phyloP scores from a whole-genome alignment of 2,329 filamentous ascomycete species.

The Fusarium concolor region DNA sequence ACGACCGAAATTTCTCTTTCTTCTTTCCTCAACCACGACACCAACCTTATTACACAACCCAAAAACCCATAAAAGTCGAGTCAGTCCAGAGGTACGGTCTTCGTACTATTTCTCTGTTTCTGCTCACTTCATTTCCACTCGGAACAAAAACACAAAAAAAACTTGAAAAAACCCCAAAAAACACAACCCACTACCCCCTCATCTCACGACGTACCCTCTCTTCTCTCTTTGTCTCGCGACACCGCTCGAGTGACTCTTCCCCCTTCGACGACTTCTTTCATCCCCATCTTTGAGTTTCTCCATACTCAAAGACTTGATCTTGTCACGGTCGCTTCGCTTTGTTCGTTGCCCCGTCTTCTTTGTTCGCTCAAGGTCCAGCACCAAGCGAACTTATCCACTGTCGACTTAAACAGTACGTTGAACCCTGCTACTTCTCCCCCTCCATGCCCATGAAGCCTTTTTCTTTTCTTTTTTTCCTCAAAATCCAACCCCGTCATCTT shows the following conservation, averaged over 20 bases:
- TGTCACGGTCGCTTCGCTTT: constrained; percentile 44
- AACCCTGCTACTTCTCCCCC: constrained; percentile 17
- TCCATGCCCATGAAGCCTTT: constrained; percentile 21
- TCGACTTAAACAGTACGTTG: constrained; percentile 39
- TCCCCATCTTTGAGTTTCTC: constrained; percentile 41
- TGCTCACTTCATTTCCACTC: constrained; percentile 63
- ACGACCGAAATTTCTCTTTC: constrained; percentile 55
- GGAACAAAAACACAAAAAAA: constrained; percentile 70
- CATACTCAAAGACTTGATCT: constrained; percentile 44
- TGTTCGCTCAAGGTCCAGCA: constrained; percentile 45
- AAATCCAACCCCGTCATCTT: constrained; percentile 8
- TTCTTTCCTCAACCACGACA: constrained; percentile 58
- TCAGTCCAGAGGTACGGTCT: constrained; percentile 68
- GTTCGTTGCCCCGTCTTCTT: constrained; percentile 47
- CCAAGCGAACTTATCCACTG: constrained; percentile 43
- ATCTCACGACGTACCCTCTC: constrained; percentile 25
- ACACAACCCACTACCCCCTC: constrained; percentile 49
- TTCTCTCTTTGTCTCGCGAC: constrained; percentile 46
- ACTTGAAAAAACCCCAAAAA: constrained; percentile 67
- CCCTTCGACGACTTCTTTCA: constrained; percentile 29
- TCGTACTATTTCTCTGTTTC: constrained; percentile 71
- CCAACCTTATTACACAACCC: constrained; percentile 62
- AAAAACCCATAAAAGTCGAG: constrained; percentile 59
- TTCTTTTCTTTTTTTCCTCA: background rate
- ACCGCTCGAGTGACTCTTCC: constrained; percentile 45